phyloP scores from a whole-genome alignment of 2,329 filamentous ascomycete species.

The Achaetomium macrosporum region DNA sequence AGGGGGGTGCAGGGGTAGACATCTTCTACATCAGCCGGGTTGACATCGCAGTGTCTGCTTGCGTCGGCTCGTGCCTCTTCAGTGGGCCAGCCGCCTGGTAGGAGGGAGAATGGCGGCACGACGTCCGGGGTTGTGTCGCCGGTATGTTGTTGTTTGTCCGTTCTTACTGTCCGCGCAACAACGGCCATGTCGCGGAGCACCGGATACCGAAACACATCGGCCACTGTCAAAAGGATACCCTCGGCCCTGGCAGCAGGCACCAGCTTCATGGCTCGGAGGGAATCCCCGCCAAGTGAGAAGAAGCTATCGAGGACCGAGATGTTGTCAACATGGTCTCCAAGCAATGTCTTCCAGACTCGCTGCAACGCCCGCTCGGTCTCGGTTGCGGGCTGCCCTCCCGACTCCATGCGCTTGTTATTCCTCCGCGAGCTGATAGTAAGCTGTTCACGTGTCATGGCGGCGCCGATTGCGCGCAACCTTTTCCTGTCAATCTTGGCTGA shows the following conservation, averaged over 20 bases:
- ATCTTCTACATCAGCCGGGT: constrained; percentile 38
- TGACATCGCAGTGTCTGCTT: constrained; percentile 28
- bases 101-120: background rate
- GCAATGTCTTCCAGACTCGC: constrained; percentile 29
- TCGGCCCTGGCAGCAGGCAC: constrained; percentile 38
- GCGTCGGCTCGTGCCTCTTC: background rate
- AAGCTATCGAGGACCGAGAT: constrained; percentile 39
- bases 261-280: constrained; percentile 46
- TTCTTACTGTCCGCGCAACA: constrained; percentile 17
- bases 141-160: background rate
- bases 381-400: constrained; percentile 18
- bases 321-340: constrained; percentile 12
- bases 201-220: constrained; percentile 41
- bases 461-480: constrained; percentile 32
- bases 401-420: background rate
- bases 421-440: constrained; percentile 6
- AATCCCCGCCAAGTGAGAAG: constrained; percentile 46
- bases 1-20: constrained; percentile 50
- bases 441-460: constrained; percentile 16
- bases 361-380: constrained; percentile 31
- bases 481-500: constrained; percentile 43
- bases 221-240: constrained; percentile 38
- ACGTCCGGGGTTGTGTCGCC: constrained; percentile 12
- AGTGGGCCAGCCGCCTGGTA: background rate
- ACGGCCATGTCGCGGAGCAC: constrained; percentile 39